Evolutionary conservation across 2,329 filamentous ascomycete species (phyloP).

Genomic region (Colletotrichum salicis): DNA sequence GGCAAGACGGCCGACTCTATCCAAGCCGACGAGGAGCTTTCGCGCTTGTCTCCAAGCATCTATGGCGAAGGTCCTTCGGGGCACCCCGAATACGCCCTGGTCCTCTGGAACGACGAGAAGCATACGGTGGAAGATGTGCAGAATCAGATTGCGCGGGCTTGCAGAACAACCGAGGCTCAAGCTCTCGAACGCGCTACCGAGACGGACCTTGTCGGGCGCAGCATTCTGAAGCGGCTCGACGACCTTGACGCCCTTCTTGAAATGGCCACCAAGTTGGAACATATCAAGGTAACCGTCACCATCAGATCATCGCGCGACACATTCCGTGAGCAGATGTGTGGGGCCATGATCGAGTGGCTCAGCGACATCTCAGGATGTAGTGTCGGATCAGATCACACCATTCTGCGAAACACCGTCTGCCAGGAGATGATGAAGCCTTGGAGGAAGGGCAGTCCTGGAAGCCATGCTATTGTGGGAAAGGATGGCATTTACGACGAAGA

Average conservation of each 20-base stretch:
- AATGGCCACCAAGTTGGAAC: slow-evolving; percentile 88
- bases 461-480: slow-evolving; percentile 80
- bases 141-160: slow-evolving; percentile 90
- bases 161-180: slow-evolving; percentile 75
- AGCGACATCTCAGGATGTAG: slow-evolving; percentile 90
- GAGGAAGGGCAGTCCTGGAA: slow-evolving; percentile 85
- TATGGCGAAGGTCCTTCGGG: slow-evolving; percentile 78
- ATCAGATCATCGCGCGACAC: slow-evolving; percentile 94
- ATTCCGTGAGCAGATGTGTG: slow-evolving; percentile 98
- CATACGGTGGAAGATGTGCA: slow-evolving; percentile 93
- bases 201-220: slow-evolving; percentile 88
- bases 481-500: slow-evolving; percentile 87
- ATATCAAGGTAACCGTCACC: slow-evolving; percentile 95
- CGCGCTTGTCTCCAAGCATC: slow-evolving; percentile 74
- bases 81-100: slow-evolving; percentile 80
- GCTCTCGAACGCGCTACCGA: slow-evolving; percentile 84
- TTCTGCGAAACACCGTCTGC: slow-evolving; percentile 85
- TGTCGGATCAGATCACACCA: slow-evolving; percentile 80
- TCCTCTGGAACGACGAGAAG: slow-evolving; percentile 99
- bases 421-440: slow-evolving; percentile 91
- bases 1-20: slow-evolving; percentile 87
- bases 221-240: slow-evolving; percentile 80
- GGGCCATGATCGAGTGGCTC: slow-evolving; percentile 97
- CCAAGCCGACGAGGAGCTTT: slow-evolving; percentile 80
- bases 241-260: slow-evolving; percentile 78